phyloP scores from a whole-genome alignment of 257 asterid genomes.

The Vinca minor region DNA sequence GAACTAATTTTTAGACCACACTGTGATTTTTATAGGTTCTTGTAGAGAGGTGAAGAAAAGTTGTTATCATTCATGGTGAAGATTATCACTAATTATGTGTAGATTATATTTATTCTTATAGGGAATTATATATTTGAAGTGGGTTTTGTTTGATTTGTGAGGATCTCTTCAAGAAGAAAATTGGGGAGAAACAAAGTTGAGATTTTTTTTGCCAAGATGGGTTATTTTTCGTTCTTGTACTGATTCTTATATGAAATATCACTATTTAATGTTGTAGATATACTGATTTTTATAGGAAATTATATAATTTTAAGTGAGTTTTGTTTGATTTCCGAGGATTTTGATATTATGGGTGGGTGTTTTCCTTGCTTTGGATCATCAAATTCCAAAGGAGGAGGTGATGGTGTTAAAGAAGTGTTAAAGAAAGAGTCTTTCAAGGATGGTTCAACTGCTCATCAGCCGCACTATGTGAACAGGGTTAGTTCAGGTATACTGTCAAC shows the following conservation, averaged over 20 bases:
- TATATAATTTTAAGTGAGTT: slow-evolving; percentile 28
- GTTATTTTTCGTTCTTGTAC: no score
- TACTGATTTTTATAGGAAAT: slow-evolving; percentile 15
- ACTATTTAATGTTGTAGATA: slow-evolving; percentile 16
- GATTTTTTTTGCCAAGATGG: no score
- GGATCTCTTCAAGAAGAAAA: no score
- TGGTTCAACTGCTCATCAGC: slow-evolving; percentile 44
- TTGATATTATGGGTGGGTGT: slow-evolving; percentile 82
- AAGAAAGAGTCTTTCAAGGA: slow-evolving; percentile 68
- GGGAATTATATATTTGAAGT: slow-evolving; percentile 26
- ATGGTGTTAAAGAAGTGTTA: slow-evolving; percentile 47
- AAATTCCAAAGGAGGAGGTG: slow-evolving; percentile 34
- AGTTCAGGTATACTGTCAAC: slow-evolving; percentile 48
- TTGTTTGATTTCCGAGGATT: slow-evolving; percentile 34
- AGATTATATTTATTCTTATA: slow-evolving; percentile 11
- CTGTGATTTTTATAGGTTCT: no score
- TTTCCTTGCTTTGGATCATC: slow-evolving; percentile 86
- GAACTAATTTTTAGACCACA: no score
- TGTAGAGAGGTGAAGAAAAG: slow-evolving; percentile 27
- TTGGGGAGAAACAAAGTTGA: no score
- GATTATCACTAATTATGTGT: slow-evolving; percentile 15
- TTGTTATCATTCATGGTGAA: slow-evolving; percentile 17
- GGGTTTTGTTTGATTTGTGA: no score
- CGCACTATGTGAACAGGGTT: slow-evolving; percentile 48
- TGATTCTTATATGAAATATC: no score